phyloP scores from a whole-genome alignment of 805 yeast genomes.

The Candida corydali region DNA sequence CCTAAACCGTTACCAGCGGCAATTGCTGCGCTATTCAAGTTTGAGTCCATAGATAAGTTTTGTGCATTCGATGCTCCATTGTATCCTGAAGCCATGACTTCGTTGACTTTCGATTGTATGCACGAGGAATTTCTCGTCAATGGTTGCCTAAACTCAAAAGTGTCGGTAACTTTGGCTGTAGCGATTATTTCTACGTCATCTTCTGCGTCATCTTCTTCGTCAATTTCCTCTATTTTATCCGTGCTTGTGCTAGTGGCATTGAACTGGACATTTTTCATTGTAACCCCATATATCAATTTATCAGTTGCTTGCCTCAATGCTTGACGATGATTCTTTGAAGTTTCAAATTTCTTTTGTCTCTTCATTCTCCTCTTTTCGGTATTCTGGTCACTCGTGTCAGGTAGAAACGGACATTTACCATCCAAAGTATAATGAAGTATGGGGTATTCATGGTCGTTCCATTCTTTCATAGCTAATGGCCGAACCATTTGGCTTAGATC shows the following conservation, averaged over 20 bases:
- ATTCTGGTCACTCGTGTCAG: constrained; percentile 43
- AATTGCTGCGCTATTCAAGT: constrained; percentile 29
- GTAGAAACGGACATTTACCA: constrained; percentile 83
- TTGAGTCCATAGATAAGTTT: constrained; percentile 38
- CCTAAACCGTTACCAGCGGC: constrained; percentile 54
- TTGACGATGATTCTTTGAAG: constrained; percentile 39
- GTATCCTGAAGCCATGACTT: constrained; percentile 38
- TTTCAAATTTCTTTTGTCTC: constrained; percentile 36
- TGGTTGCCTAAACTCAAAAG: constrained; percentile 18
- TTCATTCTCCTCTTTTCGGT: constrained; percentile 37
- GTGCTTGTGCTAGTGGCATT: constrained; percentile 26
- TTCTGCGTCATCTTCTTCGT: neutral
- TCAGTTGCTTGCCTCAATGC: constrained; percentile 31
- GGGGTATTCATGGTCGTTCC: constrained; percentile 56
- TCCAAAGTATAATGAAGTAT: constrained; percentile 55
- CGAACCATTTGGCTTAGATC: constrained; percentile 75
- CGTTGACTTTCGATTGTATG: constrained; percentile 33
- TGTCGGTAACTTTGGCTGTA: neutral
- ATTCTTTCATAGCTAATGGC: constrained; percentile 81
- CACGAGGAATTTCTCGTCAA: constrained; percentile 37
- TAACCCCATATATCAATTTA: constrained; percentile 22
- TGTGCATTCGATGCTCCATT: constrained; percentile 43
- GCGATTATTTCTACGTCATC: neutral
- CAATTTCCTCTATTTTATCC: constrained; percentile 13
- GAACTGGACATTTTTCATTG: constrained; percentile 12